Percentiles rank a stretch among this genome's conserved stretches.
Conservation (phyloP, 192 early-diverging fungal genomes). For the Thoreauomyces humboldtii region DNA sequence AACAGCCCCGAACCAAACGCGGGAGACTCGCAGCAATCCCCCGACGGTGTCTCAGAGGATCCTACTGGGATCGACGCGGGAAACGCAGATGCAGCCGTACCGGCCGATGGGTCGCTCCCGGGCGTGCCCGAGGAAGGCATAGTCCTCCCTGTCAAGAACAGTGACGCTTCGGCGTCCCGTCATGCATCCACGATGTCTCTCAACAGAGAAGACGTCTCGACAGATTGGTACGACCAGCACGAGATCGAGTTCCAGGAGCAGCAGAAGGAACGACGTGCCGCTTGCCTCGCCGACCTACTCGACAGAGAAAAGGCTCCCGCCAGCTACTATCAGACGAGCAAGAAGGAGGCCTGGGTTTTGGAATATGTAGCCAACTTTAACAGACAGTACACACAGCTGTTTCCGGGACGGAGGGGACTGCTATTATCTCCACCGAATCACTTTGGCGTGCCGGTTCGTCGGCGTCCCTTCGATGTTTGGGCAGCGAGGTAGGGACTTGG, state of each 20-base stretch:
- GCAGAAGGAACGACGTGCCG: constrained; percentile 23
- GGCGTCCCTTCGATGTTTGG: too few species aligned
- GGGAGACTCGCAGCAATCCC: too few species aligned
- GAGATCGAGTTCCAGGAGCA: constrained; percentile 40
- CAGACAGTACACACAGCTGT: constrained; percentile 56
- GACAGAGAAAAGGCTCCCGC: constrained; percentile 42
- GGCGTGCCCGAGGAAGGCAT: too few species aligned
- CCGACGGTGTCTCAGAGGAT: too few species aligned
- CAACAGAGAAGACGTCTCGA: constrained; percentile 7
- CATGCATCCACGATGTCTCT: constrained; percentile 3
- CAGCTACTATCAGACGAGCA: constrained; percentile 45
- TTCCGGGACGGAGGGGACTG: constrained; percentile 53
- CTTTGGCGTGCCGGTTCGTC: constrained; percentile 45
- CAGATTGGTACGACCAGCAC: constrained; percentile 34
- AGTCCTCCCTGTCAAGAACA: too few species aligned
- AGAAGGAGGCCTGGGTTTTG: constrained; percentile 46
- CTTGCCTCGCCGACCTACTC: constrained; percentile 29
- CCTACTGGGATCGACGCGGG: too few species aligned
- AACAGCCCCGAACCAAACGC: too few species aligned
- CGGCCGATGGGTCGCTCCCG: too few species aligned
- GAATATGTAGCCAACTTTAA: constrained; percentile 58
- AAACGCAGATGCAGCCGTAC: too few species aligned
- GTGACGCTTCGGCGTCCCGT: too few species aligned
- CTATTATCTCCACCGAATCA: constrained; percentile 48
- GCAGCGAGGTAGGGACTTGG: neutral